Conservation (phyloP, 2,329 filamentous ascomycete genomes). For the Blumeriella jaapii region DNA sequence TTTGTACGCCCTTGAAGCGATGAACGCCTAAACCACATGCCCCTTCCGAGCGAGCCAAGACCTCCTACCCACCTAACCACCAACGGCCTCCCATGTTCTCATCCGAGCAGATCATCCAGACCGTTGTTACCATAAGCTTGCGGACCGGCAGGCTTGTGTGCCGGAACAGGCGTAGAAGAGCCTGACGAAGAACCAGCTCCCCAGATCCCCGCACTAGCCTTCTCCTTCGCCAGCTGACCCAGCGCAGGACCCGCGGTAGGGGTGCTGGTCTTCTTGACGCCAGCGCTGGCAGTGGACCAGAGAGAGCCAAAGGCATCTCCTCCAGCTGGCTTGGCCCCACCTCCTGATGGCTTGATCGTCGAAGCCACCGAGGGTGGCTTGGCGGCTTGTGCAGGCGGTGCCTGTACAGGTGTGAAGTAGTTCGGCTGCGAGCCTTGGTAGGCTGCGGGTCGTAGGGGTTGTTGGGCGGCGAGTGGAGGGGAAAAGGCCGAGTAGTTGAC, state of each 20-base stretch:
- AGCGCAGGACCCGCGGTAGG: slow-evolving; percentile 63
- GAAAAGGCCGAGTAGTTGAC: slow-evolving; percentile 55
- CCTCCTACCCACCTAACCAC: no score
- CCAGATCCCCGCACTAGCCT: slow-evolving; percentile 91
- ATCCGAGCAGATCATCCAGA: slow-evolving; percentile 36
- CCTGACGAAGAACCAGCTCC: slow-evolving; percentile 51
- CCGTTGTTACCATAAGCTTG: slow-evolving; percentile 29
- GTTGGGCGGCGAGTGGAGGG: slow-evolving; percentile 34
- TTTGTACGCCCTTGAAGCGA: no score
- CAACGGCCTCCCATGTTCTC: no score
- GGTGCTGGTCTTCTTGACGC: slow-evolving; percentile 61
- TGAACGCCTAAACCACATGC: no score
- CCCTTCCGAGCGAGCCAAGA: no score
- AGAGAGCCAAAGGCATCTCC: slow-evolving; percentile 85
- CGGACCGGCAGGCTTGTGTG: slow-evolving; percentile 14
- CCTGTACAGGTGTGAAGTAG: slow-evolving; percentile 80
- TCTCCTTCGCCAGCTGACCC: slow-evolving; percentile 94
- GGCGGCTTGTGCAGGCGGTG: slow-evolving; percentile 26
- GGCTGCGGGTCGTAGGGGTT: slow-evolving; percentile 36
- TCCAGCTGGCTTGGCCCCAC: slow-evolving; percentile 42
- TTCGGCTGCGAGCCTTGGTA: slow-evolving; percentile 78
- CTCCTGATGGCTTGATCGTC: slow-evolving; percentile 33
- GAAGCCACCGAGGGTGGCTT: slow-evolving; percentile 22
- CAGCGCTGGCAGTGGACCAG: slow-evolving; percentile 58
- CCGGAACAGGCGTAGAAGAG: slow-evolving; percentile 12